Evolutionary conservation across 1,284 basidiomycete species (phyloP), one percentile per base, ranked within the genome.

Genomic region (Cryptococcus sp.): DNA sequence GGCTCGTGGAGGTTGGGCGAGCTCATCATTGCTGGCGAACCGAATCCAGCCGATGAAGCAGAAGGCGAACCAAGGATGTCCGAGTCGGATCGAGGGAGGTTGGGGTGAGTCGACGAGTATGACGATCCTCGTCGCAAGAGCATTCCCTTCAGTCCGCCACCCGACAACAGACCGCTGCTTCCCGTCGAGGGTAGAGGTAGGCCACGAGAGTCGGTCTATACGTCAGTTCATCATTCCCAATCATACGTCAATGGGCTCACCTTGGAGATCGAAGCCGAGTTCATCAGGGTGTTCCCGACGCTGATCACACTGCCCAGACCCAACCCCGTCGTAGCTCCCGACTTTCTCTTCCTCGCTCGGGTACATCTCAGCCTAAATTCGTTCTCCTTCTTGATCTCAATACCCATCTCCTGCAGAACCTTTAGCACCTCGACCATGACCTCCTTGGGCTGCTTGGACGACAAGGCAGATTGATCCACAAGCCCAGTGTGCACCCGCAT

Each of bases 381-480:
- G 57, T 80, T 85, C 76, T 97, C 92, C 42, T 82, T 75, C 63
- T 86, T 82, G 56, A 93, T 79, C 42, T 94, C 90, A 50, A 98
- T 79, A 21, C 94, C 95, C 89, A 98, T 93, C 36, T 80, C 80
- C 60, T 84, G 80, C 49, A 98, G 77, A 16, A 92, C 86, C 51
- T 79, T 77, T 59, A 81, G 79, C 31, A 97, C 81, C 66, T 92
- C 86, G 52, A 79, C 80, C 77, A 98, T 88, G 37, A 97, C 90
- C 55, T 90, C 86, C 5, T 82, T 80, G 12, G 94, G 93, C 14
- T 83, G 77, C 18, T 83, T 80, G 6, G 85, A 88, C 9, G 93
- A 95, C 56, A 97, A 82, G 34, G 86, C 94, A 21, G 85, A 85
- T 65, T 89, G 86, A 71, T 97, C 94, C 24, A 98, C 86, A 1